These are phyloP conservation scores for Gnomoniopsis sp. DNA, from an alignment of 2,329 filamentous ascomycete genomes.

Conservation along the genomic window DNA sequence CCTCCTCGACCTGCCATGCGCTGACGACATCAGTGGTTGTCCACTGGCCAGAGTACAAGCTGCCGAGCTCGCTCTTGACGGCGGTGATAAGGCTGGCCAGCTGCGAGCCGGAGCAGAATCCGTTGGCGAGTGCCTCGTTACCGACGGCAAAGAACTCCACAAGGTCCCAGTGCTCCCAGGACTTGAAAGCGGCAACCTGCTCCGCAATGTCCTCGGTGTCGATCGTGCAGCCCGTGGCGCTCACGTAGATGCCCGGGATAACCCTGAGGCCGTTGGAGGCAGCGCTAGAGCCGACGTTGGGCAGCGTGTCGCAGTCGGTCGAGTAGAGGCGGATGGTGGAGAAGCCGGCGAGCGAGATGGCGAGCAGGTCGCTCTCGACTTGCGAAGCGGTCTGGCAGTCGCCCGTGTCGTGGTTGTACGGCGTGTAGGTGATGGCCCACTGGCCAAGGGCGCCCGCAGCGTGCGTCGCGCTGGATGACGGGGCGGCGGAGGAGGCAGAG, in stretches of 20 bases:
- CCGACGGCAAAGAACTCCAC: constrained; percentile 81
- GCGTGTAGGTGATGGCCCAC: constrained; percentile 79
- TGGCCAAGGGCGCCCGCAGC: constrained; percentile 47
- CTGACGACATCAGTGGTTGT: constrained; percentile 86
- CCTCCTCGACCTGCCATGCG: constrained; percentile 66
- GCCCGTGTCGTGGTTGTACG: constrained; percentile 56
- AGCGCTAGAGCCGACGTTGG: constrained; percentile 70
- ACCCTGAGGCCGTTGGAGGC: constrained; percentile 66
- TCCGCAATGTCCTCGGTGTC: constrained; percentile 57
- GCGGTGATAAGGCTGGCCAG: constrained; percentile 69
- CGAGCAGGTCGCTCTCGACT: constrained; percentile 57
- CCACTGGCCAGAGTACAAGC: constrained; percentile 69
- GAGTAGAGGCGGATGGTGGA: constrained; percentile 77
- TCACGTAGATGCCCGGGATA: constrained; percentile 86
- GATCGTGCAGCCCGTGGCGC: constrained; percentile 58
- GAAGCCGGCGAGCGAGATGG: constrained; percentile 66
- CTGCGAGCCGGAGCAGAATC: constrained; percentile 58
- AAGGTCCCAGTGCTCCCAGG: constrained; percentile 70
- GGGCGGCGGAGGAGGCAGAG: constrained; percentile 23
- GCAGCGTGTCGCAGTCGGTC: constrained; percentile 81
- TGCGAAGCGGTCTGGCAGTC: constrained; percentile 62
- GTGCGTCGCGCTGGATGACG: constrained; percentile 27
- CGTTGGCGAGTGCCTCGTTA: constrained; percentile 86
- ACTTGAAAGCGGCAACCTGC: constrained; percentile 71
- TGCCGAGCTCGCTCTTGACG: constrained; percentile 61